A percentile compares a stretch with the other conserved stretches of the same genome.
phyloP scores from a whole-genome alignment of 202 grass and related monocot species.

The Cymbopogon flexuosus region DNA sequence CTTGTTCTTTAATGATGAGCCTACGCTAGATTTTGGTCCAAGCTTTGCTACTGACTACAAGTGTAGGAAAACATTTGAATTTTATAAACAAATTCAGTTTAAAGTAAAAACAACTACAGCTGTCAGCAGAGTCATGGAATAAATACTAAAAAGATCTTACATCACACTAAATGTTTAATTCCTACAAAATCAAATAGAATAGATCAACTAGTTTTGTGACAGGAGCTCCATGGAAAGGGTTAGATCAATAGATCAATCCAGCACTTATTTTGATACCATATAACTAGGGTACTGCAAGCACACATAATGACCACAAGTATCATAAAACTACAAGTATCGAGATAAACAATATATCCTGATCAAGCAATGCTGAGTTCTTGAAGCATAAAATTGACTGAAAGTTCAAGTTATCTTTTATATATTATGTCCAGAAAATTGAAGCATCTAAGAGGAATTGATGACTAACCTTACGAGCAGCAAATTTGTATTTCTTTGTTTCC shows the following conservation, averaged over 20 bases:
- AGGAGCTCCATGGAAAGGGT: neutral
- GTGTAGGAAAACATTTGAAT: neutral
- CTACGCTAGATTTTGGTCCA: neutral
- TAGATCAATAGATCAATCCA: neutral
- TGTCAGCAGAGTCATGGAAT: neutral
- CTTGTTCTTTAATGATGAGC: neutral
- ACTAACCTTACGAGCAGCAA: conserved; percentile 90
- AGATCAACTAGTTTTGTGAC: neutral
- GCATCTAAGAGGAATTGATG: neutral
- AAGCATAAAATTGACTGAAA: neutral
- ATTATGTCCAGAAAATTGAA: neutral
- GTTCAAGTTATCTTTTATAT: neutral
- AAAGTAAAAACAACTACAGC: neutral
- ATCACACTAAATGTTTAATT: neutral
- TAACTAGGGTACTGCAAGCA: neutral
- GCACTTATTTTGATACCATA: neutral
- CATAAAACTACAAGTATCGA: neutral
- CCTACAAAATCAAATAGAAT: neutral
- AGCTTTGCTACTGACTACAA: neutral
- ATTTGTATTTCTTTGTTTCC: conserved; percentile 90
- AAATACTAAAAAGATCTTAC: neutral
- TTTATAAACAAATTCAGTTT: neutral
- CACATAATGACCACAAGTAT: neutral
- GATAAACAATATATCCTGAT: neutral
- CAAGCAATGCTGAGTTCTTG: neutral